phyloP scores from a whole-genome alignment of 805 yeast genomes.

The Saturnispora zaruensis region DNA sequence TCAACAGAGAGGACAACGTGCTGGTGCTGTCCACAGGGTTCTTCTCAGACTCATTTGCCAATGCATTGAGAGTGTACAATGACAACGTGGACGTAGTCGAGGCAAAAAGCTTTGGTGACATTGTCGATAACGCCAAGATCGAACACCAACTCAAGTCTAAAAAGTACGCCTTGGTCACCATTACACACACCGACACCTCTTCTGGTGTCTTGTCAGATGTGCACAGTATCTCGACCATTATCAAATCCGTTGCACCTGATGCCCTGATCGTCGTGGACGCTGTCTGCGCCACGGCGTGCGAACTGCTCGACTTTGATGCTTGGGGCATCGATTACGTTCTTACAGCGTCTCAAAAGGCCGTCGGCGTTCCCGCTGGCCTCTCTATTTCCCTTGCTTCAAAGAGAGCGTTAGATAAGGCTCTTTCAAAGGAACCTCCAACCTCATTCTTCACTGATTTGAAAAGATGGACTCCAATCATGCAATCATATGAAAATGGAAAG shows the following conservation, averaged over 20 bases:
- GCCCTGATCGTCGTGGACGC: conserved; percentile 85
- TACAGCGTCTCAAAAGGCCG: conserved; percentile 92
- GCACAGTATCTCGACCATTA: conserved; percentile 49
- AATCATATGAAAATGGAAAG: conserved; percentile 71
- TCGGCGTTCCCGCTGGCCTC: conserved; percentile 91
- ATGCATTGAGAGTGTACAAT: conserved; percentile 62
- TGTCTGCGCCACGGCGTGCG: conserved; percentile 91
- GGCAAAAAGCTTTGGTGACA: conserved; percentile 61
- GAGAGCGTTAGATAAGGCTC: conserved; percentile 61
- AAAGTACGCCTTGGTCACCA: conserved; percentile 59
- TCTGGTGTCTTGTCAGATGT: conserved; percentile 85
- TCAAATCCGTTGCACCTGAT: conserved; percentile 62
- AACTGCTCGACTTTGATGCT: conserved; percentile 69
- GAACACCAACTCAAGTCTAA: conserved; percentile 42
- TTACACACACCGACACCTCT: conserved; percentile 95
- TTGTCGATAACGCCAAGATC: conserved; percentile 48
- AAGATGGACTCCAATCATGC: conserved; percentile 85
- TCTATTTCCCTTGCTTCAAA: conserved; percentile 67
- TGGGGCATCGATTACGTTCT: conserved; percentile 88
- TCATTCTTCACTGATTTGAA: conserved; percentile 63
- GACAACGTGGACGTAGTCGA: conserved; percentile 66
- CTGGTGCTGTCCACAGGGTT: conserved; percentile 85
- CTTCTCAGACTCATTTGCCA: conserved; percentile 77
- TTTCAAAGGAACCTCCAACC: conserved; percentile 38
- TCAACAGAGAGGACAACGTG: conserved; percentile 57